These are phyloP conservation scores for Liquidambar formosana DNA, from an alignment of 164 flowering plant species.

Conservation along the genomic window DNA sequence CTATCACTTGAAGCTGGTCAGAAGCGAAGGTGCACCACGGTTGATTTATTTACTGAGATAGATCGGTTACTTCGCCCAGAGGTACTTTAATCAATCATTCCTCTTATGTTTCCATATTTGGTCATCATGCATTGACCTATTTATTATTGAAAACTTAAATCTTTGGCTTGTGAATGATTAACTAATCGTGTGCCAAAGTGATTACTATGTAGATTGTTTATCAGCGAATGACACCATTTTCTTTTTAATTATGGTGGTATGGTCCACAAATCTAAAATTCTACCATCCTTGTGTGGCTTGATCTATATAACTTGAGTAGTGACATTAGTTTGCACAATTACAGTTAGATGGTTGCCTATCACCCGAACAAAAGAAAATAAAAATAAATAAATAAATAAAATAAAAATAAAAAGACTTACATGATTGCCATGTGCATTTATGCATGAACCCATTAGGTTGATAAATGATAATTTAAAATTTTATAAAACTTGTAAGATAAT, in stretches of 20 bases:
- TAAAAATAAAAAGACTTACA: too few species aligned
- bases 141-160: not conserved
- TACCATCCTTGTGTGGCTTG: too few species aligned
- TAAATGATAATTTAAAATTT: not conserved
- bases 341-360: too few species aligned
- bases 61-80: conserved; percentile 97
- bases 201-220: not conserved
- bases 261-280: too few species aligned
- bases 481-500: not conserved
- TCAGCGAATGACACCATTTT: too few species aligned
- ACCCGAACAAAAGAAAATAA: too few species aligned
- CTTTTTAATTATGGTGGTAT: too few species aligned
- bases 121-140: not conserved
- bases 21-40: conserved; percentile 60
- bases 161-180: not conserved
- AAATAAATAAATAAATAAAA: too few species aligned
- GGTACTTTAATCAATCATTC: conserved; percentile 41
- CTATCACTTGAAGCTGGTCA: conserved; percentile 65
- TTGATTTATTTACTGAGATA: conserved; percentile 82
- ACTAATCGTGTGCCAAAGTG: not conserved
- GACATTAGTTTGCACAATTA: too few species aligned
- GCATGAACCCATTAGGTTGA: too few species aligned
- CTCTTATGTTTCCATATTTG: not conserved
- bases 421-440: too few species aligned
- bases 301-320: too few species aligned